Conservation (phyloP, 2,329 filamentous ascomycete species). For the Monosporascus sp. region DNA sequence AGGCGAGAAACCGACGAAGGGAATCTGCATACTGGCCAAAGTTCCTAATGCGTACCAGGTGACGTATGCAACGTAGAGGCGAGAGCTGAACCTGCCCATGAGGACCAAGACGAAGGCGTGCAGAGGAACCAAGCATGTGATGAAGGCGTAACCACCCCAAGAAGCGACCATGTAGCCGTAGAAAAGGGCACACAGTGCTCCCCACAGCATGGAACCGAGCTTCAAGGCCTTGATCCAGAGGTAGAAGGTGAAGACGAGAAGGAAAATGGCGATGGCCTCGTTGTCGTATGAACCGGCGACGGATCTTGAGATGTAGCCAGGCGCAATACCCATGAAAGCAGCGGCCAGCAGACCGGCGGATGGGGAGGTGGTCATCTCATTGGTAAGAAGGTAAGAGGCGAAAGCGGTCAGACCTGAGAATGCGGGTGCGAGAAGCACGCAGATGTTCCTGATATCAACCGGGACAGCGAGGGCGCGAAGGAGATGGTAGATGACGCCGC, state of each 20-base stretch:
- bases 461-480: constrained; percentile 85
- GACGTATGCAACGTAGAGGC: constrained; percentile 93
- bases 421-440: constrained; percentile 87
- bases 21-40: constrained; percentile 97
- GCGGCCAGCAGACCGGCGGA: constrained; percentile 94
- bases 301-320: constrained; percentile 95
- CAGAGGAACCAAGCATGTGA: constrained; percentile 91
- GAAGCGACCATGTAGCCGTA: constrained; percentile 99
- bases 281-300: constrained; percentile 99
- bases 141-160: constrained; percentile 99
- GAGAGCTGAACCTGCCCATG: constrained; percentile 94
- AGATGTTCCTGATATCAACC: constrained; percentile 98
- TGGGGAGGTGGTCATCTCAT: constrained; percentile 92
- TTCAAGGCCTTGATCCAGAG: constrained; percentile 99
- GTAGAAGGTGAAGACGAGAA: constrained; percentile 97
- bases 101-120: constrained; percentile 90
- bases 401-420: constrained; percentile 93
- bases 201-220: constrained; percentile 94
- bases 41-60: constrained; percentile 98
- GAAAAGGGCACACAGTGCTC: constrained; percentile 86
- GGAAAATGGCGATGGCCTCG: constrained; percentile 98
- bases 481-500: constrained; percentile 90
- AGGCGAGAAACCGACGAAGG: constrained; percentile 94
- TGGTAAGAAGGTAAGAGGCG: constrained; percentile 90
- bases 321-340: constrained; percentile 93